These are phyloP conservation scores for Moesziomyces sp. DNA, from an alignment of 1,284 basidiomycete species.

Conservation along the genomic window DNA sequence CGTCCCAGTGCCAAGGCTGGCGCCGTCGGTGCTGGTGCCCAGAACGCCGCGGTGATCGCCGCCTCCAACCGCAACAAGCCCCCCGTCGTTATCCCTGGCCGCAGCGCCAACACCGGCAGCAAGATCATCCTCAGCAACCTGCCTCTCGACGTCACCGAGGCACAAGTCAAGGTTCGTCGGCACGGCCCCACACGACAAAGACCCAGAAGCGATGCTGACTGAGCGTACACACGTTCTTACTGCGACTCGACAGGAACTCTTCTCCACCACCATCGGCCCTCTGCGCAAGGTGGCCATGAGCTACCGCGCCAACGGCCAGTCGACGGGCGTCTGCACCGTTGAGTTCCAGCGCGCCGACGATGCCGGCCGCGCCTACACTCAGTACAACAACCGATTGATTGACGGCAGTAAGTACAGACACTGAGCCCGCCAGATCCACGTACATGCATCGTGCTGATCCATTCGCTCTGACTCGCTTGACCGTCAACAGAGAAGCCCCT, in stretches of 20 bases:
- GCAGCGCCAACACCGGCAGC: conserved; percentile 67
- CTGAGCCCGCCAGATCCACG: background rate
- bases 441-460: too few relatives aligned
- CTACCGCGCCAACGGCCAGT: conserved; percentile 85
- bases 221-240: background rate
- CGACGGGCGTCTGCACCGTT: conserved; percentile 88
- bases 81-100: conserved; percentile 65
- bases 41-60: conserved; percentile 55
- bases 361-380: conserved; percentile 87
- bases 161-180: conserved; percentile 79
- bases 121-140: conserved; percentile 98
- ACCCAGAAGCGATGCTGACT: background rate
- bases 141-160: conserved; percentile 92
- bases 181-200: background rate
- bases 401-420: conserved; percentile 83
- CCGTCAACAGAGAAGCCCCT: conserved; percentile 78
- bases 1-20: conserved; percentile 62
- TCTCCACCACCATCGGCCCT: conserved; percentile 88
- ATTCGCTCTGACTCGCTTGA: conserved; percentile 45
- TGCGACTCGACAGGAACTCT: conserved; percentile 77
- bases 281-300: conserved; percentile 84
- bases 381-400: conserved; percentile 98
- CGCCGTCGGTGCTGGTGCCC: conserved; percentile 55
- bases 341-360: conserved; percentile 88
- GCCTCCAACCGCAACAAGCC: conserved; percentile 64